A percentile compares a stretch with the other conserved stretches of the same genome.
Evolutionary conservation across 257 asterid genomes (phyloP).

Genomic region (Leonotis leonurus): DNA sequence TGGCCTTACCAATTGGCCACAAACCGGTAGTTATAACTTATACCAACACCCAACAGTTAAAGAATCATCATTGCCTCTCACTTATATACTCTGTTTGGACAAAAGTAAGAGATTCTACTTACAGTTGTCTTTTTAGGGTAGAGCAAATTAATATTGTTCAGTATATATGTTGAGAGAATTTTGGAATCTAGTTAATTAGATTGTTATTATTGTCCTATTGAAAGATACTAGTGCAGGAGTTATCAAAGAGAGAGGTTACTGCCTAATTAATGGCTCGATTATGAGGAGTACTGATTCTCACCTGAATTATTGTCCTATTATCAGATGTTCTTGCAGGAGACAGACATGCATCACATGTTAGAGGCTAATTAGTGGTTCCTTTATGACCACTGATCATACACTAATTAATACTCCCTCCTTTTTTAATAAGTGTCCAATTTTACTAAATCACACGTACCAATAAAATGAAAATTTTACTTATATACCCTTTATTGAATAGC

Average conservation of each 20-base stretch:
- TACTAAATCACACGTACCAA: too few species aligned
- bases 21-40: too few species aligned
- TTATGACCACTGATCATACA: too few species aligned
- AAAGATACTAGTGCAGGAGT: neutral
- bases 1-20: too few species aligned
- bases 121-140: neutral
- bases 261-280: neutral
- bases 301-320: neutral
- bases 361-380: neutral
- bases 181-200: neutral
- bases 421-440: too few species aligned
- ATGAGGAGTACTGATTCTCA: neutral
- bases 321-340: neutral
- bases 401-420: too few species aligned
- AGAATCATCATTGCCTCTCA: too few species aligned
- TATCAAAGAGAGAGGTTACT: neutral
- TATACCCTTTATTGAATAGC: too few species aligned
- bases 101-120: neutral
- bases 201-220: neutral
- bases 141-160: neutral
- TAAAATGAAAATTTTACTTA: too few species aligned
- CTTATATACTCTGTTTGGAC: too few species aligned
- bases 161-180: too few species aligned
- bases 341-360: neutral
- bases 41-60: too few species aligned